Evolutionary conservation across 1,139 yeast species (phyloP), one percentile per base, ranked within the genome.

Genomic region (Pichia sp.): DNA sequence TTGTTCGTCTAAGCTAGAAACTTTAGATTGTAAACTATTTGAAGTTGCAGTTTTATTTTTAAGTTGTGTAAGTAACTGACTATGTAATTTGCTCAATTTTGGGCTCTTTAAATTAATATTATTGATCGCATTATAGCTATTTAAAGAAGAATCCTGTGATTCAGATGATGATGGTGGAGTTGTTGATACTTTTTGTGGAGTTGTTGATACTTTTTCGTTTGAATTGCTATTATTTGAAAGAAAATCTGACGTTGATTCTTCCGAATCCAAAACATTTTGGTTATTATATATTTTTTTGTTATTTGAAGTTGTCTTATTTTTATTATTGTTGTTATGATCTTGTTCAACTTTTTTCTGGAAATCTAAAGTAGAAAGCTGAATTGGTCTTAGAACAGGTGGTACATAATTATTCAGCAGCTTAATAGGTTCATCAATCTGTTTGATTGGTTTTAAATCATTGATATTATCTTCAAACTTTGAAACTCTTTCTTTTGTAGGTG

Each of bases 381-480:
- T 51, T 16, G 60, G 61, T 12, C 66, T 52, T 30, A 62, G 47
- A 12, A 61, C 65, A 1, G 65, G 59, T 5, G 66, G 66, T 0
- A 61, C 54, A 39, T 62, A 62, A 35, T 56, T 54, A 25, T 42
- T 41, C 1, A 56, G 51, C 4, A 58, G 37, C 35, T 53, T 57
- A 16, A 50, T 40, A 4, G 63, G 63, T 35, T 58, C 62, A 45
- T 60, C 55, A 27, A 61, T 60, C 45, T 61, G 64, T 43, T 56
- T 54, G 3, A 55, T 28, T 2, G 54, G 53, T n/a, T 50, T 46
- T 30, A 24, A 22, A 27, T 42, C 48, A 25, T 39, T 32, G 8
- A 30, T 35, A 23, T 30, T 25, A 38, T 31, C 16, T 16, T 16
- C 16, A 16, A 16, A 16, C 16, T 16, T 35, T 22, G 40, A 33